Base-by-base conservation (phyloP, 495 filamentous ascomycete species). In the Immersiella caudata region DNA sequence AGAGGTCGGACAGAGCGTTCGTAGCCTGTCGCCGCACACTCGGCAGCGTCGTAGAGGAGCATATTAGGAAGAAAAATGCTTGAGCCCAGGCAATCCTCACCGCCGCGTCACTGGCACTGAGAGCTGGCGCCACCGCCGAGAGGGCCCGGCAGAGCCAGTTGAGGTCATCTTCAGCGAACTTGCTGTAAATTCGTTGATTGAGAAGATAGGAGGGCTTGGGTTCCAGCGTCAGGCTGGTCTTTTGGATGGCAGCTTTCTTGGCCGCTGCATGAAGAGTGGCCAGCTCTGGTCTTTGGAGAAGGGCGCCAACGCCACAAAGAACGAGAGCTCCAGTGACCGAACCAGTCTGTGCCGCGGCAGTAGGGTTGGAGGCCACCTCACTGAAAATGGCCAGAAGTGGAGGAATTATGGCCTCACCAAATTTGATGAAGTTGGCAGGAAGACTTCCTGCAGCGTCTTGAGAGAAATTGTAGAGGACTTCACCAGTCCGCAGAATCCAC, bases 181-280 rank as follows among this genome's bases (percentile, higher is more conserved):
- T 97, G 36, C 89, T 84, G 78, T 93, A 97, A 8, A 94, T 86
- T 60, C 89, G 90, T 22, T 88, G 87, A 73, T 93, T 97, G 0
- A 98, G 82, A 7, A 97, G 80, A 75, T 94, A 94, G 0, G 93
- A 94, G 11, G 90, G 87, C 73, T 94, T 97, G 0, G 91, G 87
- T 12, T 86, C 84, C 18, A 86, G 76, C 0, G 80, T 80, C 60
- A 97, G 81, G 50, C 87, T 85, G 65, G 90, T 86, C 50, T 88
- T 84, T 20, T 82, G 72, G 21, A 92, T 82, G 9, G 87, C 79
- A 1, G 82, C 77, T 72, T 89, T 91, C 67, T 87, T 89, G 5
- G 89, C 70, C 18, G 81, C 68, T 0, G 75, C 66, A 11, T 83
- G 80, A 6, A 79, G 24, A 49, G 79, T 74, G 61, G 85, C 76